Conservation (phyloP, 2,329 filamentous ascomycete species). For the Penicillium paneum region DNA sequence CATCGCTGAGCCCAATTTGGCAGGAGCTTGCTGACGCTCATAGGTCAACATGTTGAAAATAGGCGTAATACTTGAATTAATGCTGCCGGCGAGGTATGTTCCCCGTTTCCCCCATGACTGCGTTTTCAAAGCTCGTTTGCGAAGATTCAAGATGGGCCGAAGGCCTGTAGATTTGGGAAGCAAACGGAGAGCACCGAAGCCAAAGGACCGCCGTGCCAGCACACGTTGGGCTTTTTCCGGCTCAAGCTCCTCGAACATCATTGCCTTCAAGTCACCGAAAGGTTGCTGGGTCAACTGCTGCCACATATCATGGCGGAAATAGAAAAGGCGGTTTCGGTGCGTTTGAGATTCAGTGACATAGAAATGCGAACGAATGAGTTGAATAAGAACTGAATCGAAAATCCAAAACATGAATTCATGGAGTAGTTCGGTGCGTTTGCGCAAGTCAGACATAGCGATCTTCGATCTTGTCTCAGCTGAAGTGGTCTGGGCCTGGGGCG, state of each 20-base stretch:
- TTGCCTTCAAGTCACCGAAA: conserved; percentile 62
- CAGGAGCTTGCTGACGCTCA: conserved; percentile 63
- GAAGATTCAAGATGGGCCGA: conserved; percentile 83
- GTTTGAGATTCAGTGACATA: conserved; percentile 88
- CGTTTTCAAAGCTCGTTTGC: conserved; percentile 57
- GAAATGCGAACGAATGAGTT: conserved; percentile 81
- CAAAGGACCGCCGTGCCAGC: conserved; percentile 62
- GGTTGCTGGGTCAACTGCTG: conserved; percentile 70
- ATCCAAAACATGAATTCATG: conserved; percentile 86
- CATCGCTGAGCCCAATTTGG: conserved; percentile 71
- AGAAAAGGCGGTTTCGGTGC: conserved; percentile 80
- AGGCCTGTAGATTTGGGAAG: conserved; percentile 76
- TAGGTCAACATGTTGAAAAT: conserved; percentile 73
- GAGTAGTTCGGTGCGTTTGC: conserved; percentile 75
- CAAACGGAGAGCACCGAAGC: conserved; percentile 74
- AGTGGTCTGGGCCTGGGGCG: conserved; percentile 42
- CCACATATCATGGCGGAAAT: conserved; percentile 95
- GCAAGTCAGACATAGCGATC: conserved; percentile 66
- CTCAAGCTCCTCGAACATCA: conserved; percentile 76
- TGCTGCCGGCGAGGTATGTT: conserved; percentile 55
- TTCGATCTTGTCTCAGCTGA: conserved; percentile 41
- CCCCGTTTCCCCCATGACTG: conserved; percentile 49
- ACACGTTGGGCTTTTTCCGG: conserved; percentile 54
- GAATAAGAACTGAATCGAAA: conserved; percentile 88
- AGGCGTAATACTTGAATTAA: conserved; percentile 69